Base-by-base conservation (phyloP, 2,329 filamentous ascomycete species). In the Ceratocystis alfenasii region DNA sequence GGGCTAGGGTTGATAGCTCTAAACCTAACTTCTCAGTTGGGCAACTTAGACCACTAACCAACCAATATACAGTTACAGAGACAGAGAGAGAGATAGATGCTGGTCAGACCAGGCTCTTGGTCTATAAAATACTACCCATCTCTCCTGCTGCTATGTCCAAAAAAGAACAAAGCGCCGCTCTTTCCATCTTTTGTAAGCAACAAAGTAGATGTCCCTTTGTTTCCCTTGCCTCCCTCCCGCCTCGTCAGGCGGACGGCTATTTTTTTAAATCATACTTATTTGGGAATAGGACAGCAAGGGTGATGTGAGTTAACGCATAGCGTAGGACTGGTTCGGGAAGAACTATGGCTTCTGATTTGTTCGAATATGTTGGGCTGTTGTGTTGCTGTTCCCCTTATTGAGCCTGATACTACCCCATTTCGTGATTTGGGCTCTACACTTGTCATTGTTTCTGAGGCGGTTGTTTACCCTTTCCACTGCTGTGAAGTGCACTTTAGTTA, bases 251-350 rank as follows among this genome's bases (percentile, higher is more conserved):
- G 62, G 53, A 60, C 65, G 44, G 53, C 46, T 22, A 22, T 66
- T 66, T 61, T 53, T 53, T 64, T 61, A 64, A 66, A 66, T 60
- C 63, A 61, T 59, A 53, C 61, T 62, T 41, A 12, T 66, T 64
- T 61, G 33, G 62, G 62, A 66, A 50, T 30, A 22, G 33, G 4
- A 20, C 36, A 17, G 44, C 36, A 41, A 57, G 46, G 53, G 44
- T 61, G 55, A 44, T 44, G 36, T 48, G 59, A n/a, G 36, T 44
- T 60, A 41, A 25, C 46, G 17, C 53, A 57, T 15, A 17, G 5
- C 1, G 25, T 12, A 30, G 45, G 33, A 28, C 55, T 33, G 62
- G 55, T 41, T 64, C 46, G 30, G 55, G 61, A 30, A 57, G 25
- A 30, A 22, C 36, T 12, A 15, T 10, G 30, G 53, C 10, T 28